Evolutionary conservation across 306 rosid species (phyloP), one percentile per base, ranked within the genome.

Genomic region (Corylus americana): DNA sequence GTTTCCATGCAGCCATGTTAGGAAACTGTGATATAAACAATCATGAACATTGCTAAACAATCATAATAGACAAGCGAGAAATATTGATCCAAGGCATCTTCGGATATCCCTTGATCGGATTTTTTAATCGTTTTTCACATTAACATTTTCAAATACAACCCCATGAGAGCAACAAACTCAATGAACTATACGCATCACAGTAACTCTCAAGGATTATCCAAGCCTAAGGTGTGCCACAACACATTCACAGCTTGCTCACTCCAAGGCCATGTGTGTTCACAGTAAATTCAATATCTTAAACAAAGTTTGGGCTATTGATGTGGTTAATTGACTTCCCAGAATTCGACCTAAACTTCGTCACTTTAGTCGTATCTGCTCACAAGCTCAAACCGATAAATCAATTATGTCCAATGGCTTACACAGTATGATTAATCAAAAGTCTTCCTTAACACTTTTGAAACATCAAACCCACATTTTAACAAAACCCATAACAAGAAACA

Each of bases 131-230:
- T 7, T 37, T 31, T 39, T 66, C 37, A 4, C 12, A 7, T 20
- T 27, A 25, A 1, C 35, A 64, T 25, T 22, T 25, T 5, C 1
- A 27, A 25, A 27, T 37, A 37, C 6, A 16, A 66, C 50, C 22
- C 11, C 71, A 17, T 7, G 48, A 37, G 17, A 66, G 47, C 71
- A 17, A 35, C 17, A 66, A 16, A 17, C 48, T 35, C 12, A 66
- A 37, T 37, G 7, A 66, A 17, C 50, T 18, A 42, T 17, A 9
- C 17, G 8, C 25, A 42, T 39, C 71, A 17, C 50, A 17, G 11
- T 67, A 10, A 37, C 71, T 67, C 39, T n/a, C 27, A 18, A 39
- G 50, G 71, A 67, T 67, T 67, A 67, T 67, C 72, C 72, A 42
- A 67, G 51, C 8, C 3, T 58, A 10, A 9, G 11, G 50, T 11